A percentile compares a stretch with the other conserved stretches of the same genome.
Conservation (phyloP, 305 asterid species). For the Andrographis paniculata region DNA sequence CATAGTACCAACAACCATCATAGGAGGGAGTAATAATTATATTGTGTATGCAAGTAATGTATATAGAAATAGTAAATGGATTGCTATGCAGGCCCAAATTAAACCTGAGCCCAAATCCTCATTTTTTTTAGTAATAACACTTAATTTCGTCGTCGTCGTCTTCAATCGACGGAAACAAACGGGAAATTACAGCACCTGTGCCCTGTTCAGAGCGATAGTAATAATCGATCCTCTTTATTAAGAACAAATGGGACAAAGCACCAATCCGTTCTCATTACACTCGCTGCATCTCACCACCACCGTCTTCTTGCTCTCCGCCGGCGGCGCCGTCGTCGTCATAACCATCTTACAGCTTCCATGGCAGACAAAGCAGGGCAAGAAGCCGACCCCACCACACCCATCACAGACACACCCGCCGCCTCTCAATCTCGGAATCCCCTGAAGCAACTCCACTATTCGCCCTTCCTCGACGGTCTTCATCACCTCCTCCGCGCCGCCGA, state of each 20-base stretch:
- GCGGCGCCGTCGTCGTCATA: slow-evolving; percentile 26
- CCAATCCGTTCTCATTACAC: slow-evolving; percentile 87
- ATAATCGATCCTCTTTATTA: slow-evolving; percentile 22
- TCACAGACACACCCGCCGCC: slow-evolving; percentile 49
- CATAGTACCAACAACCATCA: too few relatives aligned
- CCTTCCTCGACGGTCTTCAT: slow-evolving; percentile 61
- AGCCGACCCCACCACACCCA: slow-evolving; percentile 78
- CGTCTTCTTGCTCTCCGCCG: slow-evolving; percentile 23
- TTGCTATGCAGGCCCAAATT: too few relatives aligned
- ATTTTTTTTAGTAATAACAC: too few relatives aligned
- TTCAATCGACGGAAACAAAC: too few relatives aligned
- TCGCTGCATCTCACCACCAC: slow-evolving; percentile 46
- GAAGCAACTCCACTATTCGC: slow-evolving; percentile 37
- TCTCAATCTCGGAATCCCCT: slow-evolving; percentile 44
- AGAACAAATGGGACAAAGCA: slow-evolving; percentile 64
- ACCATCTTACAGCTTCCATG: slow-evolving; percentile 73
- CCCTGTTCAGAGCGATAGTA: slow-evolving; percentile 9
- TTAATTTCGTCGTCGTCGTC: too few relatives aligned
- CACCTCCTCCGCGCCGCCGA: slow-evolving; percentile 78
- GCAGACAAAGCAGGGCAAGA: slow-evolving; percentile 75
- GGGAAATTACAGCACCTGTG: background rate
- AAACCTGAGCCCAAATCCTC: too few relatives aligned
- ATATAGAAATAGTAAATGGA: too few relatives aligned
- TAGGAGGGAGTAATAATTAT: too few relatives aligned
- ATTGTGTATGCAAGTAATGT: too few relatives aligned